Evolutionary conservation across 2,329 filamentous ascomycete species (phyloP).

Genomic region (Aspergillus fischeri): DNA sequence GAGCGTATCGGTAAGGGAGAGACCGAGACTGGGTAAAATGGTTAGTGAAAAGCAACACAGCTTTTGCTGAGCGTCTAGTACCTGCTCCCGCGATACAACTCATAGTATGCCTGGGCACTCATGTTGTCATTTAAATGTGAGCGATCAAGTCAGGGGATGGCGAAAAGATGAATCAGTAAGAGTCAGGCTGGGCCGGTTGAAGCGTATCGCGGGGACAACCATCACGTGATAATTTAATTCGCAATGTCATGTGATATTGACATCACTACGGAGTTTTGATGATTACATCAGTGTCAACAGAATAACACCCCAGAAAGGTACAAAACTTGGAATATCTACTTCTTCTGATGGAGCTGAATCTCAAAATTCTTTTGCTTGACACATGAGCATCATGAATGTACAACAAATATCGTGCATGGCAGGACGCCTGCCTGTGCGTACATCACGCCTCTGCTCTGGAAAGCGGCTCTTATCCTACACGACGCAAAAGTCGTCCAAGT

Average conservation of each 20-base stretch:
- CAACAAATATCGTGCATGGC: background rate
- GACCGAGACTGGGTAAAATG: slow-evolving; percentile 68
- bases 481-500: background rate
- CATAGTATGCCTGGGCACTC: slow-evolving; percentile 65
- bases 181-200: background rate
- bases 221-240: slow-evolving; percentile 13
- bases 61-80: slow-evolving; percentile 44
- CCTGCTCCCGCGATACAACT: slow-evolving; percentile 98
- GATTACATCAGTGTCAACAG: background rate
- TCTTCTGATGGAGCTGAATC: background rate
- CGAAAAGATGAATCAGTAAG: slow-evolving; percentile 3
- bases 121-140: slow-evolving; percentile 29
- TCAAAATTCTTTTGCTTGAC: background rate
- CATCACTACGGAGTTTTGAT: background rate
- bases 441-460: background rate
- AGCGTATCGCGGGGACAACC: background rate
- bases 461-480: background rate
- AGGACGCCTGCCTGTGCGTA: background rate
- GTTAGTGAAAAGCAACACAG: slow-evolving; percentile 6
- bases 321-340: background rate
- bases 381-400: background rate
- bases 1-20: slow-evolving; percentile 90
- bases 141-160: slow-evolving; percentile 4
- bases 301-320: background rate
- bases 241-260: background rate